Evolutionary conservation across 1,284 basidiomycete genomes (phyloP).

Genomic region (Cutaneotrichosporon dermatis): DNA sequence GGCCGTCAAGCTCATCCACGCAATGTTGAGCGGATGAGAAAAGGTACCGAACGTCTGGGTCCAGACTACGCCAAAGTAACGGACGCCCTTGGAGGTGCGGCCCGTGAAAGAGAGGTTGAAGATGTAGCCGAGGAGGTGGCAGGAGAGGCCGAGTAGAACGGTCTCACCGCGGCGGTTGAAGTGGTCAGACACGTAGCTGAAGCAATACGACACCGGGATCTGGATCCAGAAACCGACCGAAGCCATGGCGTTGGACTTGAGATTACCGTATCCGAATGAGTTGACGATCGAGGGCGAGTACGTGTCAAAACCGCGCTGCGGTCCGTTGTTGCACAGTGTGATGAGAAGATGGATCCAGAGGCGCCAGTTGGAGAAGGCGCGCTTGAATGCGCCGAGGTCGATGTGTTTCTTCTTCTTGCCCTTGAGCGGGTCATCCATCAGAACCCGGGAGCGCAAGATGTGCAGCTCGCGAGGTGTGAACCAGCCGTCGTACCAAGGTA

Average conservation of each 20-base stretch:
- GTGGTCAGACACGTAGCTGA: slow-evolving; percentile 30
- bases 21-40: slow-evolving; percentile 34
- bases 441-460: slow-evolving; percentile 32
- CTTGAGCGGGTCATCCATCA: slow-evolving; percentile 38
- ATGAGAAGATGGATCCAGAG: slow-evolving; percentile 35
- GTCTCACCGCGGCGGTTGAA: slow-evolving; percentile 29
- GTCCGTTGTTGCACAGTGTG: slow-evolving; percentile 34
- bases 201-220: slow-evolving; percentile 28
- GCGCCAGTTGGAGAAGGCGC: slow-evolving; percentile 20
- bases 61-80: slow-evolving; percentile 33
- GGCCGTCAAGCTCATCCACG: slow-evolving; percentile 27
- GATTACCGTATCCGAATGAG: slow-evolving; percentile 30
- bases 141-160: slow-evolving; percentile 23
- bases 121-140: slow-evolving; percentile 29
- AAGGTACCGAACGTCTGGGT: slow-evolving; percentile 31
- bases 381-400: slow-evolving; percentile 22
- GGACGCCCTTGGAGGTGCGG: slow-evolving; percentile 11
- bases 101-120: slow-evolving; percentile 30
- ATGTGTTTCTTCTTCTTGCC: slow-evolving; percentile 32
- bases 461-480: slow-evolving; percentile 36
- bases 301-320: slow-evolving; percentile 31
- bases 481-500: slow-evolving; percentile 18
- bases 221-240: slow-evolving; percentile 36
- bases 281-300: slow-evolving; percentile 37
- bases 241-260: slow-evolving; percentile 31